Conservation (phyloP, 495 filamentous ascomycete species). For the Cercophora sp. region DNA sequence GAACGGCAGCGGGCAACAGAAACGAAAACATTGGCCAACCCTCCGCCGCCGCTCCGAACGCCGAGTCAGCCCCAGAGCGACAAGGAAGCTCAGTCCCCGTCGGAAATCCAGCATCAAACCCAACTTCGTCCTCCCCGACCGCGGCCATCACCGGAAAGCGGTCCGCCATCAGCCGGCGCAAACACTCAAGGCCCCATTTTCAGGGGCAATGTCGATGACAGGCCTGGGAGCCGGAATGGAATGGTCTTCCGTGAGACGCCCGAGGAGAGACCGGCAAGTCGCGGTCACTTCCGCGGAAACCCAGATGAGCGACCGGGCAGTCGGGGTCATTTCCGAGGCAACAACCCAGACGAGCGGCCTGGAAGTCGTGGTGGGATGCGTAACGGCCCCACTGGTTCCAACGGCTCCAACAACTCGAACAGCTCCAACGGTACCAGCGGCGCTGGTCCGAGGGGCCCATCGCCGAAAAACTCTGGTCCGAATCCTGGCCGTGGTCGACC, state of each 20-base stretch:
- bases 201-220: constrained; percentile 21
- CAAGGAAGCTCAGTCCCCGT: background rate
- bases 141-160: background rate
- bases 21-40: constrained; percentile 8
- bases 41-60: constrained; percentile 1
- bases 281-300: background rate
- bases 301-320: background rate
- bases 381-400: background rate
- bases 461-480: too few relatives aligned
- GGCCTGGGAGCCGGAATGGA: constrained; percentile 20
- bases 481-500: too few relatives aligned
- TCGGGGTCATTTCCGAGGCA: too few relatives aligned
- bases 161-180: background rate
- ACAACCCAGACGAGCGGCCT: background rate
- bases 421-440: too few relatives aligned
- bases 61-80: background rate
- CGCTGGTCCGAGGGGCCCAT: too few relatives aligned
- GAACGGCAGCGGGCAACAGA: constrained; percentile 25
- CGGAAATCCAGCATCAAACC: too few relatives aligned
- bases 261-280: background rate
- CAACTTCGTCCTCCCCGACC: background rate
- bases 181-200: constrained; percentile 17
- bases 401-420: background rate
- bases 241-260: background rate
- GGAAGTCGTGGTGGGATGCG: background rate